Evolutionary conservation across 2,329 filamentous ascomycete genomes (phyloP).

Genomic region (Fusarium bactridioides): DNA sequence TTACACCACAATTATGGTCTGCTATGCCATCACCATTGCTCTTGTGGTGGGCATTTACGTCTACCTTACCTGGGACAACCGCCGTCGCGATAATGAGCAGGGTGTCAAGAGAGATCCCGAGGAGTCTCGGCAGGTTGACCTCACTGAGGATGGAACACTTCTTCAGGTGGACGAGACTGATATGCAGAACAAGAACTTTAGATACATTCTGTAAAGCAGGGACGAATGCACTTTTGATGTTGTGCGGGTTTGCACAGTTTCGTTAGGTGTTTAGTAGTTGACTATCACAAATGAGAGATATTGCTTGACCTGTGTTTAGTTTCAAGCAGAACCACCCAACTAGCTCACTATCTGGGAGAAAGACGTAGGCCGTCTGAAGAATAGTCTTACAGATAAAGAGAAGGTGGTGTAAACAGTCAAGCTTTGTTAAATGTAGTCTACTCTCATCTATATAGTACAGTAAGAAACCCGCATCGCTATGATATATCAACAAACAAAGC

Average conservation of each 20-base stretch:
- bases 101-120: conserved; percentile 6
- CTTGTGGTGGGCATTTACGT: neutral
- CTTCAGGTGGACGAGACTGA: conserved; percentile 5
- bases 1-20: neutral
- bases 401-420: rapidly evolving
- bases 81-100: conserved; percentile 2
- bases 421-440: rapidly evolving
- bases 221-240: rapidly evolving
- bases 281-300: rapidly evolving
- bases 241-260: neutral
- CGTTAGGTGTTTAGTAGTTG: neutral
- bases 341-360: rapidly evolving
- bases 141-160: neutral
- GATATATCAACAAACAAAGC: neutral
- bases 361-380: rapidly evolving
- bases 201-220: neutral
- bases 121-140: neutral
- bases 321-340: rapidly evolving
- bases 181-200: conserved; percentile 3
- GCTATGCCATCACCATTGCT: neutral
- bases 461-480: too few species aligned
- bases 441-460: neutral
- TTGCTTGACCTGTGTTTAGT: too few species aligned
- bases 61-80: conserved; percentile 1
- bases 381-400: rapidly evolving